Base-by-base conservation (phyloP, 2,329 filamentous ascomycete species). In the Tolypocladium nubicola region DNA sequence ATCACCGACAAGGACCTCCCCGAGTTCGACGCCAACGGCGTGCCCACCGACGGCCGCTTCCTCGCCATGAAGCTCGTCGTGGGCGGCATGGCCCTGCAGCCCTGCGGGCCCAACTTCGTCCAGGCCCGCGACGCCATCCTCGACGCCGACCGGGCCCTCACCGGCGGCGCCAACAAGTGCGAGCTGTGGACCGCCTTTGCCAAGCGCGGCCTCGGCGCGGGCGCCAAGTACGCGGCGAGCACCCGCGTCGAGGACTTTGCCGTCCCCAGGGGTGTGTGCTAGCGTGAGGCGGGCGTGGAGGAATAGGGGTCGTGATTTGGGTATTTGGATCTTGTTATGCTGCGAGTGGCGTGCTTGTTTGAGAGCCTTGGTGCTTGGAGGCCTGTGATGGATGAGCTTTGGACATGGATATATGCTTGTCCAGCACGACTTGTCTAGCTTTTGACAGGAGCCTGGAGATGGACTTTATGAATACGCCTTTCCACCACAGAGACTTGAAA, bases 111-210 rank as follows among this genome's bases (percentile, higher is more conserved):
- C 35, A 80, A 73, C 55, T 79, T 83, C 57, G 68, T 81, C 13
- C 73, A 75, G 56, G 78, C 79, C 1, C 73, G 81, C 35, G 74
- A 82, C 57, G 79, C 79, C 21, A 83, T 83, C 61, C 63, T 83
- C 26, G 81, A 83, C 58, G 80, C 80, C 0, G 80, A 83, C 63
- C 67, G 67, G 39, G 73, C 74, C 4, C 69, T 83, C 10, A 83
- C 80, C 1, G 74, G 72, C 1, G 80, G 79, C 2, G 65, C 63
- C 13, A 83, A 83, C 66, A 58, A 63, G 14, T 83, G 80, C 56
- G 72, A 74, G 61, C 68, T 83, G 58, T 83, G 81, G 80, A 78
- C 62, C 16, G 80, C 64, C 0, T 83, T 83, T 62, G 79, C 80
- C 1, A 83, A 82, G 75, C 70, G 80, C 52, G 80, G 80, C n/a